Evolutionary conservation across 2,329 filamentous ascomycete species (phyloP), one percentile per base, ranked within the genome.

Genomic region (Shiraia sp.): DNA sequence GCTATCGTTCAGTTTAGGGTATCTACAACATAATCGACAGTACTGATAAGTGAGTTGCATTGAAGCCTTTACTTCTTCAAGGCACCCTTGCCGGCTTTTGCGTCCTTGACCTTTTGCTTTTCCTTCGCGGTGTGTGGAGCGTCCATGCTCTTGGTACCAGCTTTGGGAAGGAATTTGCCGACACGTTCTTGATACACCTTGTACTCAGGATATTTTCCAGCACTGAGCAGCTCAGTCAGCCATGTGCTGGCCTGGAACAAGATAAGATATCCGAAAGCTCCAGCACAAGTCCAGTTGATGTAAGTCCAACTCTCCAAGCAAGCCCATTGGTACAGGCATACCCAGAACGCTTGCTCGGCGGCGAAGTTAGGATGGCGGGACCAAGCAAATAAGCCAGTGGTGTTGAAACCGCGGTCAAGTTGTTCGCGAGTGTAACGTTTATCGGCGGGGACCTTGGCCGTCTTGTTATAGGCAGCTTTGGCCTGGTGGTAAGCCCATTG

Each of bases 331-430:
- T 97, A 97, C 37, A 97, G 71, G 7, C 83, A 74, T 39, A 95
- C 78, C 93, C 93, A 99, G 58, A 97, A 83, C 22, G 83, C 77
- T 72, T 97, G 93, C 72, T 99, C 93, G 4, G 88, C 89, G 4
- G 88, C 83, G 63, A 97, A 99, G 70, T 99, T 99, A 33, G 93
- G 93, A 68, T 99, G 95, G 32, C 93, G 81, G 56, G 87, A 92
- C 75, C 85, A 90, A 1, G 84, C 86, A 86, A 88, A 99, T 6
- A 99, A 76, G 0, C 93, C 93, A 4, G 79, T 82, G 7, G 88
- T 86, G 51, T 88, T 79, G 72, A 99, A 99, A 29, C 93, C 93
- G 26, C 92, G 87, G 51, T 96, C 89, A 17, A 99, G 80, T 39
- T 96, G 89, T 46, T 82, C 82, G 53, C 85, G 82, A 0, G 77